These are phyloP conservation scores for Talaromyces pinophilus DNA, from an alignment of 2,329 filamentous ascomycete species.

Conservation along the genomic window DNA sequence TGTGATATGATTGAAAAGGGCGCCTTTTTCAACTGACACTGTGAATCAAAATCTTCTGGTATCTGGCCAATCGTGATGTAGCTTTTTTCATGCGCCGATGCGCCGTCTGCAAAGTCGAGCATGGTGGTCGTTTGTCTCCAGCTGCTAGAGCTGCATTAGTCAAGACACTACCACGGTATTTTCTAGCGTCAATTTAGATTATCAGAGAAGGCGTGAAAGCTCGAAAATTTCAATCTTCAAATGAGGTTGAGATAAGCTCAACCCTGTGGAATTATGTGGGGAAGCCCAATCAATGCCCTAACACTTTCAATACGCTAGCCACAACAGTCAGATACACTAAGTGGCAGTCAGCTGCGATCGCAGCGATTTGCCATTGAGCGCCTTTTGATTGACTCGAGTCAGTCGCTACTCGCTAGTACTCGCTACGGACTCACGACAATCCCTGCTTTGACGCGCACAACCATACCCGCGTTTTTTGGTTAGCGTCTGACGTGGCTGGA, in stretches of 20 bases:
- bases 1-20: conserved; percentile 71
- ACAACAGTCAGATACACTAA: not conserved
- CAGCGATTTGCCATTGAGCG: too few relatives aligned
- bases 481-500: too few relatives aligned
- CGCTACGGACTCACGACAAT: too few relatives aligned
- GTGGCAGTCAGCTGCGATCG: too few relatives aligned
- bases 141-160: not conserved
- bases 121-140: conserved; percentile 33
- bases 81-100: conserved; percentile 60
- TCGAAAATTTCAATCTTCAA: conserved; percentile 14
- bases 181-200: not conserved
- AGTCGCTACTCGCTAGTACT: too few relatives aligned
- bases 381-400: too few relatives aligned
- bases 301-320: not conserved
- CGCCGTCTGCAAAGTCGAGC: conserved; percentile 47
- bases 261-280: conserved; percentile 6
- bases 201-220: not conserved
- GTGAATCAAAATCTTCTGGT: conserved; percentile 67
- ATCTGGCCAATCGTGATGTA: conserved; percentile 70
- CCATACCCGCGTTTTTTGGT: too few relatives aligned
- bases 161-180: not conserved
- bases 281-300: not conserved
- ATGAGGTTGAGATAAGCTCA: conserved; percentile 22
- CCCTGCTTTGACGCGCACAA: too few relatives aligned
- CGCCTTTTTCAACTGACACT: conserved; percentile 70